These are phyloP conservation scores for Phytopythium chamaehyphon DNA, from an alignment of 352 stramenopile genomes.

Conservation along the genomic window DNA sequence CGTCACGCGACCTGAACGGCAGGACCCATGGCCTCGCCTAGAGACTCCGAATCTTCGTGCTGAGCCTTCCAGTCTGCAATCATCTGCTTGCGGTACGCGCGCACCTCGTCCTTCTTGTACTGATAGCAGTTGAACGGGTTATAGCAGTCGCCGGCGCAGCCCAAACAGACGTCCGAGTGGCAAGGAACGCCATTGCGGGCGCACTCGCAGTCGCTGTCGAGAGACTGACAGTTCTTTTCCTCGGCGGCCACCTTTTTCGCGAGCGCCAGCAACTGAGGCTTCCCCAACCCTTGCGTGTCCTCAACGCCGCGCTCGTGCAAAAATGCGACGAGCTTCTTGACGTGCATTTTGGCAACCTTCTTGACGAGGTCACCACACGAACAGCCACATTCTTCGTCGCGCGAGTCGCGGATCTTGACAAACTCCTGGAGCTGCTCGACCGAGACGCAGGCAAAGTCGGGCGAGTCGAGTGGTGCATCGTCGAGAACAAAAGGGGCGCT, in stretches of 20 bases:
- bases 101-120: conserved; percentile 70
- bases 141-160: conserved; percentile 64
- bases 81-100: conserved; percentile 66
- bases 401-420: conserved; percentile 73
- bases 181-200: conserved; percentile 67
- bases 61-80: conserved; percentile 49
- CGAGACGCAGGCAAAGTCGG: conserved; percentile 75
- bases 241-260: conserved; percentile 57
- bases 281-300: conserved; percentile 26
- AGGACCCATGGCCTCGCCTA: not conserved
- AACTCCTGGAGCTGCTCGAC: conserved; percentile 85
- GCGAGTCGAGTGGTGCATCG: conserved; percentile 24
- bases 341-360: conserved; percentile 82
- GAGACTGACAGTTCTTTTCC: conserved; percentile 74
- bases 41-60: not conserved
- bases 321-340: conserved; percentile 74
- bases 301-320: conserved; percentile 51
- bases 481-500: conserved; percentile 13
- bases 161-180: conserved; percentile 69
- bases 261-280: conserved; percentile 59
- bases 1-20: conserved; percentile 2
- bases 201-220: conserved; percentile 65
- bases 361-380: conserved; percentile 72
- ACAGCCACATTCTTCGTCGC: conserved; percentile 68
- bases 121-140: conserved; percentile 70